Conservation (phyloP, 257 asterid genomes). For the Datura wrightii region DNA sequence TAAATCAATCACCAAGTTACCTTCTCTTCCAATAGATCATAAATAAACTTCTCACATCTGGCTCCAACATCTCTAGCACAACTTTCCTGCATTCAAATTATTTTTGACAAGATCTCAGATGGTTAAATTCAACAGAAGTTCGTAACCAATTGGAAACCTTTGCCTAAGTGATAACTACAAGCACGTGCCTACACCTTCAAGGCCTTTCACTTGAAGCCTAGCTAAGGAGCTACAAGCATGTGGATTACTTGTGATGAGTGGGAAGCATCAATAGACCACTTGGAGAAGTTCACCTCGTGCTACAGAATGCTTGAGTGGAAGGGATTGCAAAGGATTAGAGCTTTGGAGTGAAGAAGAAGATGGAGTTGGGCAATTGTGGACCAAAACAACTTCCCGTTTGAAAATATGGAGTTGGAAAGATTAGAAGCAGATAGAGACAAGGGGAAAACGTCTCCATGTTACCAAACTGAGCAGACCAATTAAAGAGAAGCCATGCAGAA, state of each 20-base stretch:
- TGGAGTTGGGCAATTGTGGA: too few species aligned
- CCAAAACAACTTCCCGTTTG: too few species aligned
- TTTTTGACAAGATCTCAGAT: conserved; percentile 28
- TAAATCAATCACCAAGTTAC: conserved; percentile 39
- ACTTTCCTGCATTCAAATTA: conserved; percentile 60
- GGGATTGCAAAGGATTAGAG: too few species aligned
- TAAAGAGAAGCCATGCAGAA: too few species aligned
- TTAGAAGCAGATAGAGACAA: too few species aligned
- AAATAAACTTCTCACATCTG: conserved; percentile 71
- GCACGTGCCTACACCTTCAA: conserved; percentile 20
- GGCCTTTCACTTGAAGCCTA: not conserved
- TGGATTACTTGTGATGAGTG: not conserved
- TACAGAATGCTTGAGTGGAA: too few species aligned
- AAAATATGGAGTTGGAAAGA: too few species aligned
- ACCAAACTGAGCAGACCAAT: too few species aligned
- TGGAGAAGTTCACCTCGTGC: too few species aligned
- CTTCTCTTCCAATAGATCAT: conserved; percentile 63
- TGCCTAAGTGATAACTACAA: not conserved
- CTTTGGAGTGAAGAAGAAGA: too few species aligned
- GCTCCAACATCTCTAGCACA: conserved; percentile 57
- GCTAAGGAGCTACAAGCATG: conserved; percentile 1
- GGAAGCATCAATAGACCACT: not conserved
- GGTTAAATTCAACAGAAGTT: not conserved
- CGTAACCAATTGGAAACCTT: not conserved
- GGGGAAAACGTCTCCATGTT: too few species aligned